phyloP scores from a whole-genome alignment of 176 grass and related monocot species.

The Bromus sterilis region DNA sequence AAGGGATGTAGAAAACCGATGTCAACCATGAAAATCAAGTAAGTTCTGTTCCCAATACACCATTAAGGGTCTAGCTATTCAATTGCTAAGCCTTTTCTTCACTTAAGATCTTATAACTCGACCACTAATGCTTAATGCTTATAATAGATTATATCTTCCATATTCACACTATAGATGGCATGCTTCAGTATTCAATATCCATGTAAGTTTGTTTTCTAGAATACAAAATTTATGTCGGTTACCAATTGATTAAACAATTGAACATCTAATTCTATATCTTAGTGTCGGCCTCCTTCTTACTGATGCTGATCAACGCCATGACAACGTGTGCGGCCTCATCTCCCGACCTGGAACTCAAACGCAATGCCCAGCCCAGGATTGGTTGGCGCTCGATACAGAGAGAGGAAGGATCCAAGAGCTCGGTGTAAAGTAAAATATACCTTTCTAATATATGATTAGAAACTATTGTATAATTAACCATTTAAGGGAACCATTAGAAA shows the following conservation, averaged over 20 bases:
- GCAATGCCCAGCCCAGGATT: too few species aligned
- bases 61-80: background rate
- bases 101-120: background rate
- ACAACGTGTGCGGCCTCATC: too few species aligned
- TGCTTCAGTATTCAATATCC: too few species aligned
- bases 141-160: background rate
- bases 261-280: too few species aligned
- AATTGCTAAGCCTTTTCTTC: background rate
- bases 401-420: too few species aligned
- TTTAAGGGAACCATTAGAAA: background rate
- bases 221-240: too few species aligned
- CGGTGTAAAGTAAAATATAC: background rate
- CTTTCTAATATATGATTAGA: background rate
- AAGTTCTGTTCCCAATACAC: conserved; percentile 24
- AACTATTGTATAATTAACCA: background rate
- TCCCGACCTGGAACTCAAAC: too few species aligned
- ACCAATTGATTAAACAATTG: too few species aligned
- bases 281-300: too few species aligned
- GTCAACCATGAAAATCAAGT: conserved; percentile 66
- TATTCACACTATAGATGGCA: background rate
- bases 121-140: background rate
- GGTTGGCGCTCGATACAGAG: too few species aligned
- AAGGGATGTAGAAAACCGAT: conserved; percentile 62
- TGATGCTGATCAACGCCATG: too few species aligned
- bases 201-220: too few species aligned